Evolutionary conservation across 768 basidiomycete species (phyloP), one percentile per base, ranked within the genome.

Genomic region (Leccinum pellstonianum): DNA sequence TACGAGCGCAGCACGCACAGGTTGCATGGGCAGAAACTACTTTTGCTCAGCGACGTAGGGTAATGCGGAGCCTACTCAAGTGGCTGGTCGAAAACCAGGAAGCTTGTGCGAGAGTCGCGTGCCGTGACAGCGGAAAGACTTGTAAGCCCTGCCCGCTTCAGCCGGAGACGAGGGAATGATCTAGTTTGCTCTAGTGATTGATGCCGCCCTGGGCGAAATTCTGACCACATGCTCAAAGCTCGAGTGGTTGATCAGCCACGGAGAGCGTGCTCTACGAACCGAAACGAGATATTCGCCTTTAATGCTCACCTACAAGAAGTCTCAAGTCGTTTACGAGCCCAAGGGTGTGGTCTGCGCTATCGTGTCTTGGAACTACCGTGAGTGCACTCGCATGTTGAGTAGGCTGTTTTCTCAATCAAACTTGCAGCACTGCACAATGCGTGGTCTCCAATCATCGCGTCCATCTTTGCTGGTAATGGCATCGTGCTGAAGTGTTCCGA

Each of bases 351-450:
- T 97, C 14, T 87, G 91, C 49, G 97, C 87, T 3, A 88, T 96
- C 59, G 94, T 98, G 4, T 95, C 93, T 0, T 98, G 95, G 93
- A 95, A 94, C 66, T 95, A 95, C 71, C 92, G 93, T 94, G 68
- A 52, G 83, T 66, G 10, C 25, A 33, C 73, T 47, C n/a, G 31
- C 19, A 21, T 8, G 33, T 14, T 12, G 11, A 12, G 9, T 4
- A 15, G 27, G 4, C 11, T 31, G 27, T 57, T 51, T 55, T 52
- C 50, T 58, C 19, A 62, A 55, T 33, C n/a, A 11, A 46, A 33
- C n/a, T 35, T 52, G 15, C 64, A 95, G 93, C 94, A 35, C 76
- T 98, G 58, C 96, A 98, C 74, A 98, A 98, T 69, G 84, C 90
- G 1, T 90, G 94, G 83, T 95, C 93, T 1, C 96, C 96, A 2